A percentile compares a stretch with the other conserved stretches of the same genome.
phyloP scores from a whole-genome alignment of 805 yeast genomes.

The Lachancea nothofagi region DNA sequence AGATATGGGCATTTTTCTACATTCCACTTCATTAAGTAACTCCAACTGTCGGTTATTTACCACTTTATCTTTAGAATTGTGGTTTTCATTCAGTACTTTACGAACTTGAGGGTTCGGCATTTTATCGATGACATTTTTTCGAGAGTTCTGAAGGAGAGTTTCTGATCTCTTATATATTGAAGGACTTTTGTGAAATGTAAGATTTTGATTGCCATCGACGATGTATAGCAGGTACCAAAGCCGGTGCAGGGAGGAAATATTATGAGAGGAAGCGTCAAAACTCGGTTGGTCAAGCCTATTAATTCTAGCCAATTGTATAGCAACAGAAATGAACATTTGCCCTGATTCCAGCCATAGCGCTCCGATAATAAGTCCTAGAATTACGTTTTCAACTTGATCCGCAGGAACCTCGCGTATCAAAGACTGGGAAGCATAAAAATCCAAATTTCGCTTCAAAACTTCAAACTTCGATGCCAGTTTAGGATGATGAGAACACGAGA shows the following conservation, averaged over 20 bases:
- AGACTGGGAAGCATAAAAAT: conserved; percentile 32
- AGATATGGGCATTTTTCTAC: conserved; percentile 17
- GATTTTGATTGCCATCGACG: conserved; percentile 63
- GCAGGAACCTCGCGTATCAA: conserved; percentile 29
- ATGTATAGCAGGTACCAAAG: conserved; percentile 63
- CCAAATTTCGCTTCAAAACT: conserved; percentile 31
- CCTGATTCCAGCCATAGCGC: conserved; percentile 65
- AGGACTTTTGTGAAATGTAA: conserved; percentile 54
- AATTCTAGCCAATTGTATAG: conserved; percentile 56
- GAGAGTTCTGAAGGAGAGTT: conserved; percentile 31
- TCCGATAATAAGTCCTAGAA: conserved; percentile 58
- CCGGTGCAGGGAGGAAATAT: conserved; percentile 43
- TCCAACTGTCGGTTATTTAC: conserved; percentile 22
- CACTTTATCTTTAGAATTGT: conserved; percentile 9
- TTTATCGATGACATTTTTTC: conserved; percentile 11
- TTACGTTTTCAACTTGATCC: conserved; percentile 49
- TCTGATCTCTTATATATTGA: conserved; percentile 44
- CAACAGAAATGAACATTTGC: conserved; percentile 61
- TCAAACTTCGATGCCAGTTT: conserved; percentile 8
- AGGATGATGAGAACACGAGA: conserved; percentile 59
- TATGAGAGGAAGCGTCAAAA: conserved; percentile 18
- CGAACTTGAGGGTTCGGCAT: conserved; percentile 10
- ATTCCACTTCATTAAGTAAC: conserved; percentile 16
- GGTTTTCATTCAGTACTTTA: conserved; percentile 13
- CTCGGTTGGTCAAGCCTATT: conserved; percentile 15